A percentile compares a stretch with the other conserved stretches of the same genome.
These are phyloP conservation scores for Aegilops umbellulata DNA, from an alignment of 176 grass and related monocot genomes.

Conservation along the genomic window DNA sequence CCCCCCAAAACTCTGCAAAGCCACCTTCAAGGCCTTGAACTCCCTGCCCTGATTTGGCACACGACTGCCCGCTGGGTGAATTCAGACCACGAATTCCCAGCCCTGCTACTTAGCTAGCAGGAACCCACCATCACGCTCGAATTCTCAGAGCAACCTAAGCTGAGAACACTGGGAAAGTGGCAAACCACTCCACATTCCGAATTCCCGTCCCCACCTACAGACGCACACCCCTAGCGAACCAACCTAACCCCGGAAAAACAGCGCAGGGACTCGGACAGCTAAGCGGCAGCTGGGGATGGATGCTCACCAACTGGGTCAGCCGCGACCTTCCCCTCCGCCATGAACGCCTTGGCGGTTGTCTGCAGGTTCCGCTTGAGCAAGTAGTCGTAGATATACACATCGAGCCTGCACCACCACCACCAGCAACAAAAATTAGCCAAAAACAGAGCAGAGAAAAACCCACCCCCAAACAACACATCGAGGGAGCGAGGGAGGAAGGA, in stretches of 20 bases:
- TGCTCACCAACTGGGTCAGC: slow-evolving; percentile 94
- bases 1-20: neutral
- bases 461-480: neutral
- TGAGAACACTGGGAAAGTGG: neutral
- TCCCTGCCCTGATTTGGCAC: neutral
- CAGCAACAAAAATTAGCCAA: neutral
- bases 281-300: neutral
- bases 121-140: neutral
- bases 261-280: neutral
- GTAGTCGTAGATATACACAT: slow-evolving; percentile 99
- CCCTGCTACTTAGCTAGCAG: neutral
- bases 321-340: slow-evolving; percentile 90
- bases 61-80: neutral
- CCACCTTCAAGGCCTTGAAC: neutral
- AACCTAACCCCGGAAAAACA: neutral
- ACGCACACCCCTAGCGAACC: neutral
- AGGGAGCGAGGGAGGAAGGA: neutral
- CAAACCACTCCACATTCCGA: slow-evolving; percentile 25
- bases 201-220: neutral
- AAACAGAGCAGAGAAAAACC: neutral
- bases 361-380: slow-evolving; percentile 88
- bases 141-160: neutral
- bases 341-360: slow-evolving; percentile 90
- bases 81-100: neutral
- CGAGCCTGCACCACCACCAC: slow-evolving; percentile 63